Base-by-base conservation (phyloP, 495 filamentous ascomycete genomes). In the Xylaria venustula region DNA sequence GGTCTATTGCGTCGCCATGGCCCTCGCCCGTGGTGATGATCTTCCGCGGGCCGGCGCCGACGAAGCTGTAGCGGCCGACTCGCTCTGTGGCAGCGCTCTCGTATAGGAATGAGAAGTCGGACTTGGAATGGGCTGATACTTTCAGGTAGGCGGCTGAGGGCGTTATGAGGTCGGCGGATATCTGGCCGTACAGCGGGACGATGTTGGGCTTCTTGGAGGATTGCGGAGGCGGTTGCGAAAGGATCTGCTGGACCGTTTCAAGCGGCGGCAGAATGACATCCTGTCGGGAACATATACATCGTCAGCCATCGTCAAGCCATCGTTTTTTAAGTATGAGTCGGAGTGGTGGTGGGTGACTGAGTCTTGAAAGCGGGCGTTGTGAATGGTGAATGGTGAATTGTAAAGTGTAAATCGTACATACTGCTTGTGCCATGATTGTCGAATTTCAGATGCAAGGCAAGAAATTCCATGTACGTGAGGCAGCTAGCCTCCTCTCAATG, bases 61-160 rank as follows among this genome's bases (percentile, higher is more conserved):
- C 86, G 73, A 98, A 98, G 74, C 91, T 96, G 71, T 96, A 96
- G 63, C 95, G 81, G 36, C 92, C 93, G 64, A 98, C 90, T 1
- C 86, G 92, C 76, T 97, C 93, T 14, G 91, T 95, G 22, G 91
- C 90, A 7, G 92, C 94, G 70, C 91, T 96, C 76, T 98, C 94
- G 71, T 96, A 95, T 36, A 98, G 83, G 71, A 98, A 97, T 8
- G 88, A 90, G 59, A 85, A 82, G 48, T 85, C 79, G 12, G 83
- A 83, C 58, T 86, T 78, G 58, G 82, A 89, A 84, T 90, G 85
- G 67, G 85, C 80, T 67, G 65, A 88, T 64, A 98, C 79, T 74
- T 96, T 97, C 50, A 98, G 78, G 71, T 98, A 98, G 65, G 93
- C 94, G 45, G 88, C 80, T 17, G 91, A 91, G 9, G 94, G 94